Percentiles rank a stretch among this genome's conserved stretches.
Conservation (phyloP, 225 moss, liverwort and hornwort genomes). For the Climacium dendroides region DNA sequence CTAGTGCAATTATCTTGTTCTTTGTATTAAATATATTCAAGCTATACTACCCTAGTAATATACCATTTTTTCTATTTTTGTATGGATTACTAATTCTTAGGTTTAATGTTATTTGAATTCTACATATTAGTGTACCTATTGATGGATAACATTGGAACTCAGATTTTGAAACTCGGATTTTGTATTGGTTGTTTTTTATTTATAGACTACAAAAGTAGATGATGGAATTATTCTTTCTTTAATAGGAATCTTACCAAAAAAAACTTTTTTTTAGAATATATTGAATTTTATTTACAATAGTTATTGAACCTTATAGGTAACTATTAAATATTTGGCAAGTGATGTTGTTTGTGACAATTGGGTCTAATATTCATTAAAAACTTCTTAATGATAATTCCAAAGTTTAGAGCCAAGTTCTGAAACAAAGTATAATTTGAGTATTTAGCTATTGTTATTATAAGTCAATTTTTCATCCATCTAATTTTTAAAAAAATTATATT, state of each 20-base stretch:
- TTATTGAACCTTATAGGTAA: background rate
- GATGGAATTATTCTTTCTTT: too few relatives aligned
- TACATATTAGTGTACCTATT: background rate
- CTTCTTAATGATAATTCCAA: background rate
- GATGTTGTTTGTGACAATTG: fast-evolving
- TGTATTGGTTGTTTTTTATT: background rate
- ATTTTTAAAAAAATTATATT: background rate
- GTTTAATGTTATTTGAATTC: background rate
- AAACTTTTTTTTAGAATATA: background rate
- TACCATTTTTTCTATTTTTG: background rate
- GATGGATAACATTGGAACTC: background rate
- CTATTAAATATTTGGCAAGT: background rate
- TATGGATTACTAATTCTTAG: fast-evolving
- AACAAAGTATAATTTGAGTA: background rate
- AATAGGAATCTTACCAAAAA: background rate
- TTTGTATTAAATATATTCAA: background rate
- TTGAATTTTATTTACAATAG: background rate
- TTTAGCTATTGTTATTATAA: background rate
- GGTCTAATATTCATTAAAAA: fast-evolving
- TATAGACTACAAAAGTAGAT: background rate
- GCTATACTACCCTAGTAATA: fast-evolving
- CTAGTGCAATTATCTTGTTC: background rate
- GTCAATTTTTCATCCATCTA: background rate
- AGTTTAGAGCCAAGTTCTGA: background rate
- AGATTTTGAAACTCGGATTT: background rate